Evolutionary conservation across 441 rosid genomes (phyloP), one percentile per base, ranked within the genome.

Genomic region (Omphalea diandra): DNA sequence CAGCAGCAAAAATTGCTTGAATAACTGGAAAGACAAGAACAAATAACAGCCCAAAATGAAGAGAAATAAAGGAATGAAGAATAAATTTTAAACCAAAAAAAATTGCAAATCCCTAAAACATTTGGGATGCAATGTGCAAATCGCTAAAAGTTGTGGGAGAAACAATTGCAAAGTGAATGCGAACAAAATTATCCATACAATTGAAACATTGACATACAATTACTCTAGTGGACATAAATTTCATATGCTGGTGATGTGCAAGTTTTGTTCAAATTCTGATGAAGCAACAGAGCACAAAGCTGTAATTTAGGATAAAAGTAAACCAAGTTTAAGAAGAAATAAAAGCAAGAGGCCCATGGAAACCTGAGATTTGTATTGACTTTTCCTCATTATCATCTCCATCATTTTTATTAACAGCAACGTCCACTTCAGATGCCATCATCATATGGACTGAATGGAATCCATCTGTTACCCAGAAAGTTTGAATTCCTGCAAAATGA

Each of bases 401-500:
- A 73, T 78, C 82, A 55, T 60, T 81, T 80, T 83, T 84, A 52
- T 75, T 76, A 56, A 63, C 68, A 46, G 81, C 70, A 73, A 60
- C 57, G 56, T 80, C 88, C 38, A 55, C 59, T 68, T 85, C 90
- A 49, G 81, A 79, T 26, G 77, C 74, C 44, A 56, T 70, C 71
- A 89, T 72, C 72, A 76, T 65, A 52, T 87, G 88, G 79, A 89
- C 77, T 5, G 93, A 83, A 71, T 87, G 80, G 50, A 66, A 62
- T 29, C 93, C 90, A 76, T 91, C 97, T 2, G 87, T 78, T 50
- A 88, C 59, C 94, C 94, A 91, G 75, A 87, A 69, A 68, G 83
- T 82, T 81, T 84, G 88, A 3, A 64, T 67, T 76, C 86, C 94
- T 91, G 80, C 75, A 82, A 70, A 68, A 82, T 54, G 65, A 72